Evolutionary conservation across 148 eudicot species (phyloP).

Genomic region (Linanthus parryae): DNA sequence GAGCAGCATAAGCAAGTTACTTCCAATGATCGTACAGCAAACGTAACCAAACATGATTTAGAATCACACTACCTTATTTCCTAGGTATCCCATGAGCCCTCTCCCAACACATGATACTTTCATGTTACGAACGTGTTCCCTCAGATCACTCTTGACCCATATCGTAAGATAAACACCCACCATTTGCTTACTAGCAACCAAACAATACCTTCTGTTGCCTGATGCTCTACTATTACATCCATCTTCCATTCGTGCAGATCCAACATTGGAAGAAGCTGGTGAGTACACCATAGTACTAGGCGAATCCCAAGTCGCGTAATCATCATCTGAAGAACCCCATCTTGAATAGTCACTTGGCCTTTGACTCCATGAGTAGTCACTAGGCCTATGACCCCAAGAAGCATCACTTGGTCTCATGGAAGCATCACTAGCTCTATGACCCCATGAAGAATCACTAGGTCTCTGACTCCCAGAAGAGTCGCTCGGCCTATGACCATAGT

Average conservation of each 20-base stretch:
- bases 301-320: constrained; percentile 65
- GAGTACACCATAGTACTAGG: constrained; percentile 70
- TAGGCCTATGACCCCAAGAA: constrained; percentile 33
- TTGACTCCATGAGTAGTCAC: constrained; percentile 52
- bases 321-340: constrained; percentile 93
- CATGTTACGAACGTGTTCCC: constrained; percentile 74
- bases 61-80: constrained; percentile 71
- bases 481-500: constrained; percentile 32
- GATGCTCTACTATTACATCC: constrained; percentile 33
- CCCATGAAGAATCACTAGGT: constrained; percentile 41
- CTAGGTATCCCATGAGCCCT: constrained; percentile 98
- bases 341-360: constrained; percentile 77
- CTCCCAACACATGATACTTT: constrained; percentile 94
- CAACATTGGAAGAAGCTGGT: constrained; percentile 49
- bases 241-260: constrained; percentile 42
- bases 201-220: constrained; percentile 57
- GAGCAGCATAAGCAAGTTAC: background rate
- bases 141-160: constrained; percentile 82
- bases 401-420: constrained; percentile 46
- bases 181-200: constrained; percentile 93
- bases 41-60: too few relatives aligned
- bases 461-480: constrained; percentile 42
- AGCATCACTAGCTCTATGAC: constrained; percentile 35
- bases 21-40: too few relatives aligned
- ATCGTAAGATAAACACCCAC: constrained; percentile 85